A percentile compares a stretch with the other conserved stretches of the same genome.
phyloP scores from a whole-genome alignment of 129 eudicot genomes.

The Rutidosis leptorrhynchoides region DNA sequence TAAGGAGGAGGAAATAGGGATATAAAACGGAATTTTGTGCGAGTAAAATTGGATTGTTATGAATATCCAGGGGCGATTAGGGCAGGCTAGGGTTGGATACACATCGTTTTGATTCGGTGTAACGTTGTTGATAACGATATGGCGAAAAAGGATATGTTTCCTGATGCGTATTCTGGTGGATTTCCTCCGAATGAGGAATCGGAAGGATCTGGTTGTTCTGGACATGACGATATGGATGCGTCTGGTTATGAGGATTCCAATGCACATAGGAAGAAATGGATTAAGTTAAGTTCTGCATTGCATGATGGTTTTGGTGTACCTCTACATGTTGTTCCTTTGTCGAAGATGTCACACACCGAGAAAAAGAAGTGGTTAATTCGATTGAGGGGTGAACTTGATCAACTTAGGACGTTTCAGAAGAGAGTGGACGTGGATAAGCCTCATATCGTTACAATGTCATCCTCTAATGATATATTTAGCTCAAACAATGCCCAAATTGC shows the following conservation, averaged over 20 bases:
- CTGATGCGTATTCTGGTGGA: slow-evolving; percentile 44
- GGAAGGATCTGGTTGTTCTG: slow-evolving; percentile 73
- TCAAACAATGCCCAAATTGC: slow-evolving; percentile 31
- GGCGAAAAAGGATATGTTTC: slow-evolving; percentile 58
- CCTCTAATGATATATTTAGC: slow-evolving; percentile 42
- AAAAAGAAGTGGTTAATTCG: slow-evolving; percentile 41
- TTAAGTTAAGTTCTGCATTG: slow-evolving; percentile 43
- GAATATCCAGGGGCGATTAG: slow-evolving; percentile 23
- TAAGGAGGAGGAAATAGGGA: slow-evolving; percentile 1
- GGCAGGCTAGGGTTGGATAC: slow-evolving; percentile 25
- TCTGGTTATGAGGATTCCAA: slow-evolving; percentile 37
- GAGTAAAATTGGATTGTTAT: slow-evolving; percentile 26
- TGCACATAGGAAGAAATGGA: slow-evolving; percentile 52
- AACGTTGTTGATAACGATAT: slow-evolving; percentile 21
- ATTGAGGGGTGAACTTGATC: slow-evolving; percentile 60
- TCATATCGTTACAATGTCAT: slow-evolving; percentile 39
- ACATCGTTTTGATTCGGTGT: slow-evolving; percentile 7
- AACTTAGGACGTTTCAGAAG: slow-evolving; percentile 44
- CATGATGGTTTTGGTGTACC: slow-evolving; percentile 63
- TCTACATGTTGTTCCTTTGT: slow-evolving; percentile 43
- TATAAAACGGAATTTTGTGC: slow-evolving; percentile 18
- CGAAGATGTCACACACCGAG: slow-evolving; percentile 44
- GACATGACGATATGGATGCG: slow-evolving; percentile 38
- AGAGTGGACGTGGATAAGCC: slow-evolving; percentile 36
- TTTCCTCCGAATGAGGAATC: slow-evolving; percentile 52